Conservation (phyloP, 2,329 filamentous ascomycete genomes). For the Epichloe bromicola region DNA sequence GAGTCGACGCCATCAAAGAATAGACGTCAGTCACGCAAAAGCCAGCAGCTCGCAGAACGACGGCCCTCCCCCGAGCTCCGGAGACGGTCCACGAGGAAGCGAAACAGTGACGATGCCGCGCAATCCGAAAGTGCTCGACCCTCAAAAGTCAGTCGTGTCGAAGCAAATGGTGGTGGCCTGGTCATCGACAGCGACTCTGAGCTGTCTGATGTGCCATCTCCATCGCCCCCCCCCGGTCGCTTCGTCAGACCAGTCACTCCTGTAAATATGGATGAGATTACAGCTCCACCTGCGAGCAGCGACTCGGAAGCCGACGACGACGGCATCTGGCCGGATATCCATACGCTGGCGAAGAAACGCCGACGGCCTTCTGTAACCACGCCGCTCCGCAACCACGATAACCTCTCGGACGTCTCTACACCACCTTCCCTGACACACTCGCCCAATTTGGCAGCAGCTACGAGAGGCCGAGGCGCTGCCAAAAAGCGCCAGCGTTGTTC, state of each 20-base stretch:
- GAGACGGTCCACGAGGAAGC: slow-evolving; percentile 33
- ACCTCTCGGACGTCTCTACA: slow-evolving; percentile 44
- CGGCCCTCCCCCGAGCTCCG: slow-evolving; percentile 8
- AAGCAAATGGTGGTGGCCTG: slow-evolving; percentile 10
- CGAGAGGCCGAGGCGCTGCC: slow-evolving; percentile 18
- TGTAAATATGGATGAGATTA: slow-evolving; percentile 32
- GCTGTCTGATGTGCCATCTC: slow-evolving; percentile 25
- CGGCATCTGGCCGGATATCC: slow-evolving; percentile 39
- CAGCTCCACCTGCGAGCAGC: slow-evolving; percentile 44
- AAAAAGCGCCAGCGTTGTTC: slow-evolving; percentile 22
- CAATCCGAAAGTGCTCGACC: slow-evolving; percentile 25
- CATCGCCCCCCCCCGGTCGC: slow-evolving; percentile 17
- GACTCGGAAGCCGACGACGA: slow-evolving; percentile 31
- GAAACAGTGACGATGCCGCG: slow-evolving; percentile 37
- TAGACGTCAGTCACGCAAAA: slow-evolving; percentile 24
- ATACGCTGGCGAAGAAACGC: slow-evolving; percentile 34
- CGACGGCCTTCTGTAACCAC: slow-evolving; percentile 25
- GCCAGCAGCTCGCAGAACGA: slow-evolving; percentile 9
- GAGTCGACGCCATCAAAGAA: slow-evolving; percentile 53
- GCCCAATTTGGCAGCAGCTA: slow-evolving; percentile 34
- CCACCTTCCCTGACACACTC: slow-evolving; percentile 55
- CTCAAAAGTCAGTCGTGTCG: slow-evolving; percentile 22
- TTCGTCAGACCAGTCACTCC: slow-evolving; percentile 27
- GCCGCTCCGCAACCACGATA: slow-evolving; percentile 23
- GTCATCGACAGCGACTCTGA: slow-evolving; percentile 24